A percentile compares a stretch with the other conserved stretches of the same genome.
Conservation (phyloP, 805 yeast species). For the Jamesozyma piceae region DNA sequence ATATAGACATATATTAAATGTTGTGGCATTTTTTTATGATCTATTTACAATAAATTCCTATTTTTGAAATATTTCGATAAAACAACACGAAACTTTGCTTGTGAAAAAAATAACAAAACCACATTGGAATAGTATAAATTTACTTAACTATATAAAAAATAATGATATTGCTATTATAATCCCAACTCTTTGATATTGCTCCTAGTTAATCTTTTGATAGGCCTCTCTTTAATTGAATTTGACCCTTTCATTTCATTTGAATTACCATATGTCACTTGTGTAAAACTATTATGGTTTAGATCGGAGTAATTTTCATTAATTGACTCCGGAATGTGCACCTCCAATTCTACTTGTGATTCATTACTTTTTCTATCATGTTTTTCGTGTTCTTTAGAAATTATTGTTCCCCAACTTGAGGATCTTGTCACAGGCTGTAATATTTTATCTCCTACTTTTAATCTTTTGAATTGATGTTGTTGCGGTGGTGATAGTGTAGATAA, state of each 20-base stretch:
- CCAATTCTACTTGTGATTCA: not conserved
- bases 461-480: conserved; percentile 1
- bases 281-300: conserved; percentile 5
- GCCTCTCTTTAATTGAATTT: not conserved
- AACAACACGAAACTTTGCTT: not conserved
- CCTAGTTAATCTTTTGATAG: conserved; percentile 17
- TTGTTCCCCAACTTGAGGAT: conserved; percentile 25
- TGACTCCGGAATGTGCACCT: not conserved
- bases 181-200: conserved; percentile 16
- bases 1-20: too few relatives aligned
- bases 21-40: too few relatives aligned
- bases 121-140: not conserved
- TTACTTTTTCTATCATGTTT: conserved; percentile 2
- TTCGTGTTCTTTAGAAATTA: conserved; percentile 14
- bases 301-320: not conserved
- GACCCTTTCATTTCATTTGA: not conserved
- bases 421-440: conserved; percentile 10
- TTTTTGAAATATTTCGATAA: not conserved
- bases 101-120: not conserved
- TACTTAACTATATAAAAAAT: not conserved
- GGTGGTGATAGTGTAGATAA: not conserved
- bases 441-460: conserved; percentile 2
- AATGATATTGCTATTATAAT: not conserved
- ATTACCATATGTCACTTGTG: conserved; percentile 26
- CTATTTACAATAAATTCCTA: not conserved